phyloP scores from a whole-genome alignment of 2,329 filamentous ascomycete genomes.

The Talaromyces sp. region DNA sequence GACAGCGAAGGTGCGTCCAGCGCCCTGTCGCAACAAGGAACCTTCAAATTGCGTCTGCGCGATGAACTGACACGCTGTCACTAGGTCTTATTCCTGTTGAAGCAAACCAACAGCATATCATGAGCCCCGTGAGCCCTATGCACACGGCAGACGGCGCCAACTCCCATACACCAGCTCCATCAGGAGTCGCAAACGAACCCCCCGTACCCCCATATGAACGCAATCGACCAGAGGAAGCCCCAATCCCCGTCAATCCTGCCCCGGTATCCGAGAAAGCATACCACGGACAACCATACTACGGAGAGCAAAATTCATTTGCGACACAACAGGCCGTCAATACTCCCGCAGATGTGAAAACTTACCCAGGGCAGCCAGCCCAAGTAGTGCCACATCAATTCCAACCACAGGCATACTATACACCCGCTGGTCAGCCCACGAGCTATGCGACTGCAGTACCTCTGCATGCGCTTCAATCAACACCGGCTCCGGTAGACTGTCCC shows the following conservation, averaged over 20 bases:
- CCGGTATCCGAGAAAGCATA: conserved; percentile 2
- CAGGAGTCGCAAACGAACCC: background rate
- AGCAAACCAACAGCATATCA: background rate
- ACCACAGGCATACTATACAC: conserved; percentile 16
- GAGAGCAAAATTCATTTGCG: background rate
- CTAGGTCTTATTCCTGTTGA: conserved; percentile 20
- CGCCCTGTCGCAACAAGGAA: too few relatives aligned
- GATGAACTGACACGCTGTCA: background rate
- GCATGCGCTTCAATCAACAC: conserved; percentile 30
- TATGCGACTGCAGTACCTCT: conserved; percentile 30
- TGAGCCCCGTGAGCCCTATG: conserved; percentile 1
- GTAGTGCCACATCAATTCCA: conserved; percentile 3
- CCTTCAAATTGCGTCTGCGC: background rate
- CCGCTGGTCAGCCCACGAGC: conserved; percentile 21
- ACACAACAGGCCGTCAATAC: conserved; percentile 6
- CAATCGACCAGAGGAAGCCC: background rate
- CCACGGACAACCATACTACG: conserved; percentile 4
- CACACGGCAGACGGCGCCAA: background rate
- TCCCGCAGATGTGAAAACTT: conserved; percentile 15
- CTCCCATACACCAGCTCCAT: background rate
- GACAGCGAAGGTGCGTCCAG: conserved; percentile 2
- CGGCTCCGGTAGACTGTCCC: conserved; percentile 53
- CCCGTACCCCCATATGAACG: conserved; percentile 2
- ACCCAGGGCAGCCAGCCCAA: conserved; percentile 22
- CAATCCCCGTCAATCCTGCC: conserved; percentile 3